Percentiles rank a stretch among this genome's conserved stretches.
phyloP scores from a whole-genome alignment of 805 yeast species.

The Schizosaccharomyces lindneri region DNA sequence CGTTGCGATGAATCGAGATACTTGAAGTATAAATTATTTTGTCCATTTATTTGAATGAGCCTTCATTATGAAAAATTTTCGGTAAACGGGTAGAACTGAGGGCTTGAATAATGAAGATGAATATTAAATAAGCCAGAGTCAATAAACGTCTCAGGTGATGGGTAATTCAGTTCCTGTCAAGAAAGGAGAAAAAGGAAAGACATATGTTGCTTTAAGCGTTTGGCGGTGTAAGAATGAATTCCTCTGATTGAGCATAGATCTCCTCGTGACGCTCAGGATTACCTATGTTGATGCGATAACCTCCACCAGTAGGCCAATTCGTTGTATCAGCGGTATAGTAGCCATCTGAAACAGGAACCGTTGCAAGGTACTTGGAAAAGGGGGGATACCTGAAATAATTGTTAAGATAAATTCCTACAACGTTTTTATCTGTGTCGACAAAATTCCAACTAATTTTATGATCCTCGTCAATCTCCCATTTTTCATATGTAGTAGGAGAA shows the following conservation, averaged over 20 bases:
- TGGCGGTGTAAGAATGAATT: background rate
- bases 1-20: background rate
- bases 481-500: background rate
- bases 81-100: no score
- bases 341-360: background rate
- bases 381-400: background rate
- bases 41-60: no score
- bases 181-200: background rate
- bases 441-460: background rate
- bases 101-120: no score
- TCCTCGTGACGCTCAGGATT: background rate
- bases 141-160: no score
- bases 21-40: no score
- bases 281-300: background rate
- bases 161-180: no score
- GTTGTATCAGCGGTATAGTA: background rate
- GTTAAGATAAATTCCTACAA: background rate
- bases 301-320: background rate
- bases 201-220: background rate
- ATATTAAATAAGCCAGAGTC: no score
- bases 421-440: background rate
- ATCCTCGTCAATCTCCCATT: background rate
- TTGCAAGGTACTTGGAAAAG: background rate
- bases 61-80: no score
- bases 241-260: background rate